Percentiles rank a stretch among this genome's conserved stretches.
Conservation (phyloP, 176 grass and related monocot species). For the Juncus effusus region DNA sequence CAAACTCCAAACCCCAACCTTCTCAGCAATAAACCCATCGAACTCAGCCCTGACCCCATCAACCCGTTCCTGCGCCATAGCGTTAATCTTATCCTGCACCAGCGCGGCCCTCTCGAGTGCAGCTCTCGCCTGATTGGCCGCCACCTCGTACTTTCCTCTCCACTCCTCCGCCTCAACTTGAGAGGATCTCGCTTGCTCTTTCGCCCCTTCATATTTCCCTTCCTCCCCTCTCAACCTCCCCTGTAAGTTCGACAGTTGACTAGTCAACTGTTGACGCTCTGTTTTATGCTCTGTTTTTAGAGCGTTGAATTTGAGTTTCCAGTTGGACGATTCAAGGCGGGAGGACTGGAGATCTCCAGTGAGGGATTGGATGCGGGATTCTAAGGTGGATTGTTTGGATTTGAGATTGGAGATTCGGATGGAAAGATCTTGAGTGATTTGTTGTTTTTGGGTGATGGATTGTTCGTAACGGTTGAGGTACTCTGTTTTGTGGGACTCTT, state of each 20-base stretch:
- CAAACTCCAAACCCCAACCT: constrained; percentile 34
- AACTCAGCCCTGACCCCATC: constrained; percentile 59
- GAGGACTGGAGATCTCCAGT: constrained; percentile 58
- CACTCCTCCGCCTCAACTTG: constrained; percentile 68
- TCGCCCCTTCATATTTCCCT: constrained; percentile 53
- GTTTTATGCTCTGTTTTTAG: constrained; percentile 33
- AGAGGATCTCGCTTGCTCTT: constrained; percentile 51
- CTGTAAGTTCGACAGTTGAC: constrained; percentile 40
- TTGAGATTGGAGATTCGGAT: constrained; percentile 50
- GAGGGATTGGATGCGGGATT: constrained; percentile 48
- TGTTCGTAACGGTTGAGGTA: constrained; percentile 60
- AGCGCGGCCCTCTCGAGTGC: constrained; percentile 60
- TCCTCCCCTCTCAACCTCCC: constrained; percentile 49
- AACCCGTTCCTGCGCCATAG: constrained; percentile 66
- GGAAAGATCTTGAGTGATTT: constrained; percentile 47
- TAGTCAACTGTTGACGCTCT: constrained; percentile 39
- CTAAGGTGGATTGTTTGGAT: constrained; percentile 65
- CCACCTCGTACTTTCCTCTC: constrained; percentile 66
- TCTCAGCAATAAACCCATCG: constrained; percentile 46
- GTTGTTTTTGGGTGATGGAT: constrained; percentile 63
- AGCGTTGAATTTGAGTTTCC: constrained; percentile 56
- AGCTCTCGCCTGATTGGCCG: constrained; percentile 59
- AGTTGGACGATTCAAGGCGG: constrained; percentile 51
- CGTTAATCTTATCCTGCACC: constrained; percentile 60
- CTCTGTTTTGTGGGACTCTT: constrained; percentile 66